Evolutionary conservation across 257 asterid species (phyloP), one percentile per base, ranked within the genome.

Genomic region (Orobanche coerulescens): DNA sequence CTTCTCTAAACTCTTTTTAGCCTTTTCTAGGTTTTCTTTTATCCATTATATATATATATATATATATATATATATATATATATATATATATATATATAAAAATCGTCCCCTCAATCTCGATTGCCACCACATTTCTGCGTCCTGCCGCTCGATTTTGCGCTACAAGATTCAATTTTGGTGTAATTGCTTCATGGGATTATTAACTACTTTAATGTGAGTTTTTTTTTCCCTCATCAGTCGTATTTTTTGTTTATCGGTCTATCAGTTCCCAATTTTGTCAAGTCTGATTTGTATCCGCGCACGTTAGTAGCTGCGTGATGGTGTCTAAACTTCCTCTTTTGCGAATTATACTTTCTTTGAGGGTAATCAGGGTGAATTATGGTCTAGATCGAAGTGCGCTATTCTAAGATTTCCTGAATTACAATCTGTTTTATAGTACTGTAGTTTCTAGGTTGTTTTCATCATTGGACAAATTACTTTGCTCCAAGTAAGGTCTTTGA

Each of bases 1-100:
- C 50, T 31, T 44, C 64, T 47, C 13, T 28, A 23, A 44, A 58
- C 51, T 40, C 16, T 15, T 28, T 46, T 10, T 18, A 30, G 52
- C 50, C 36, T 18, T 65, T 62, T 61, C 66, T 80, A 68, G 78
- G 82, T 70, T 59, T 79, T 59, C 71, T 43, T 64, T 61, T 30
- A 71, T 42, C 31, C 15, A 15, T 10, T 31, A 2, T 14, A 31
- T n/a, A n/a, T n/a, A n/a, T n/a, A n/a, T n/a, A n/a, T n/a, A n/a
- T n/a, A n/a, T n/a, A n/a, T n/a, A n/a, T n/a, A n/a, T n/a, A n/a
- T n/a, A n/a, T n/a, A n/a, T n/a, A n/a, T n/a, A n/a, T n/a, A n/a
- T n/a, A n/a, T n/a, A n/a, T n/a, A n/a, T n/a, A n/a, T n/a, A n/a
- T n/a, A n/a, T n/a, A n/a, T n/a, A n/a, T n/a, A n/a, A n/a, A n/a